phyloP scores from a whole-genome alignment of 1,284 basidiomycete genomes.

The Dichomitus squalens region DNA sequence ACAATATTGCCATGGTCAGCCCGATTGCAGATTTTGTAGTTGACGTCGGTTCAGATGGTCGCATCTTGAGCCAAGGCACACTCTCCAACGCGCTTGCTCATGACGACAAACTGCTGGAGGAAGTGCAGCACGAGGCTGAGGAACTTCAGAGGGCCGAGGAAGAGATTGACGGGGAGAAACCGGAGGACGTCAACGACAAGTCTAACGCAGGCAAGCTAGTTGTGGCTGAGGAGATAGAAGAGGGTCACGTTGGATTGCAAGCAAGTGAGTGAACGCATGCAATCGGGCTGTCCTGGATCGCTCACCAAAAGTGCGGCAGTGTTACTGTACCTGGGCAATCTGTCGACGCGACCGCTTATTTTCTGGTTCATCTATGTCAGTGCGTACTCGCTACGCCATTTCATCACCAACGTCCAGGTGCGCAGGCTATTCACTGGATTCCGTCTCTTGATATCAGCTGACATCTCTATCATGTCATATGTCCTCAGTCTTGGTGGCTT shows the following conservation, averaged over 20 bases:
- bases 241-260: slow-evolving; percentile 55
- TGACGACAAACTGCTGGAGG: slow-evolving; percentile 43
- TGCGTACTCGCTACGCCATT: neutral
- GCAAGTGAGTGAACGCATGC: slow-evolving; percentile 43
- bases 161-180: slow-evolving; percentile 39
- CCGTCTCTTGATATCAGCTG: neutral
- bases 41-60: slow-evolving; percentile 55
- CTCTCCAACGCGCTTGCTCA: slow-evolving; percentile 45
- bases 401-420: slow-evolving; percentile 13
- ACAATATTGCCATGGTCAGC: slow-evolving; percentile 69
- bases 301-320: slow-evolving; percentile 39
- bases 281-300: slow-evolving; percentile 27
- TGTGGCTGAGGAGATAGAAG: slow-evolving; percentile 59
- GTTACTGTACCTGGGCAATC: slow-evolving; percentile 31
- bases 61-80: slow-evolving; percentile 49
- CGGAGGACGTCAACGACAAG: slow-evolving; percentile 26
- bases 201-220: slow-evolving; percentile 50
- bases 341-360: slow-evolving; percentile 32
- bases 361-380: slow-evolving; percentile 38
- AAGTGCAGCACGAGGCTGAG: slow-evolving; percentile 42
- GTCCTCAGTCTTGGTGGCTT: slow-evolving; percentile 30
- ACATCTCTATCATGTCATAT: slow-evolving; percentile 23
- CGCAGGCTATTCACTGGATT: too few relatives aligned
- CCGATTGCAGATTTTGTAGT: slow-evolving; percentile 68
- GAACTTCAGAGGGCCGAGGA: slow-evolving; percentile 43